A percentile compares a stretch with the other conserved stretches of the same genome.
phyloP scores from a whole-genome alignment of 1,284 basidiomycete species.

The Naganishia albida region DNA sequence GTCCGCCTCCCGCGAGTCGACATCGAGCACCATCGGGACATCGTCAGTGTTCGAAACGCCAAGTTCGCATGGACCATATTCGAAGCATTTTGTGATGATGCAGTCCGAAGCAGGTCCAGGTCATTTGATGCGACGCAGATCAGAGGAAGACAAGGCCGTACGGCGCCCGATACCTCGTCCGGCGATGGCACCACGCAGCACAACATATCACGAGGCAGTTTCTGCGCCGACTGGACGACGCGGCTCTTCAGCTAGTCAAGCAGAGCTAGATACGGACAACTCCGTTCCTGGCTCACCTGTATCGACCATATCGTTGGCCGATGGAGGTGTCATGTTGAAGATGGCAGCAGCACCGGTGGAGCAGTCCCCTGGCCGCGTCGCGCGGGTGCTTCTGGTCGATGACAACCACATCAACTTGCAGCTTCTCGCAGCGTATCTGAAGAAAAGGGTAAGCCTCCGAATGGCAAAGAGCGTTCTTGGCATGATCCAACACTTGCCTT shows the following conservation, averaged over 20 bases:
- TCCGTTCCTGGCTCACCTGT: conserved; percentile 50
- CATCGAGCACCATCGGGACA: conserved; percentile 34
- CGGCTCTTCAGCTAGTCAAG: conserved; percentile 14
- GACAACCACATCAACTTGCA: conserved; percentile 57
- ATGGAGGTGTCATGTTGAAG: conserved; percentile 57
- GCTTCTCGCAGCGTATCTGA: conserved; percentile 74
- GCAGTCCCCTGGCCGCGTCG: conserved; percentile 51
- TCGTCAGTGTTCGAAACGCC: conserved; percentile 20
- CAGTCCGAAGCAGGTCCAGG: conserved; percentile 29
- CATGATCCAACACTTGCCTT: not conserved
- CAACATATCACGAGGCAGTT: conserved; percentile 43
- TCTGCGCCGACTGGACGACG: conserved; percentile 7
- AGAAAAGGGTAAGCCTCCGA: conserved; percentile 62
- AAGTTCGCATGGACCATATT: conserved; percentile 28
- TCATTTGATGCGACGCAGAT: conserved; percentile 45
- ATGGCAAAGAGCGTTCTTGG: not conserved
- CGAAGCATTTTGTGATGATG: conserved; percentile 28
- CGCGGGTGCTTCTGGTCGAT: conserved; percentile 76
- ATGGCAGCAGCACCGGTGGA: conserved; percentile 47
- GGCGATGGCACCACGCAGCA: conserved; percentile 45
- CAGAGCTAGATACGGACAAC: conserved; percentile 23
- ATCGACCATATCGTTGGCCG: conserved; percentile 55
- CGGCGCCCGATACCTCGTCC: conserved; percentile 39
- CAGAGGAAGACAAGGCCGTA: conserved; percentile 47
- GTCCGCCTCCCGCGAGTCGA: conserved; percentile 41